These are phyloP conservation scores for Jackrogersella minutella DNA, from an alignment of 495 filamentous ascomycete genomes.

Conservation along the genomic window DNA sequence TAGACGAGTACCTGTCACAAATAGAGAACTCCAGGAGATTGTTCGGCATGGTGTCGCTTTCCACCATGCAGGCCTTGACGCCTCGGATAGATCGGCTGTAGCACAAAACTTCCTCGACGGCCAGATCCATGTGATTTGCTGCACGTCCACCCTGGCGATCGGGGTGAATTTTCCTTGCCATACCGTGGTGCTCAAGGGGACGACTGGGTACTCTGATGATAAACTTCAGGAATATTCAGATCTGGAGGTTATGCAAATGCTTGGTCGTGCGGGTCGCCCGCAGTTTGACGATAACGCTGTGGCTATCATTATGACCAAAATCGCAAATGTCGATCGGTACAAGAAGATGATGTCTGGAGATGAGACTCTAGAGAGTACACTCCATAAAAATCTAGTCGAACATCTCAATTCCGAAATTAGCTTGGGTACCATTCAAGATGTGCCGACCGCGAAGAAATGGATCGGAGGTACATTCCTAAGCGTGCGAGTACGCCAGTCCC, in stretches of 20 bases:
- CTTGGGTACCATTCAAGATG: conserved; percentile 76
- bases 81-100: conserved; percentile 71
- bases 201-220: conserved; percentile 72
- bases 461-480: conserved; percentile 87
- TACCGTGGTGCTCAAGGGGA: conserved; percentile 92
- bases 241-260: conserved; percentile 98
- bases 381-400: conserved; percentile 89
- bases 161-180: conserved; percentile 95
- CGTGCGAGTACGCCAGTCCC: conserved; percentile 82
- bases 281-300: conserved; percentile 89
- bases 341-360: conserved; percentile 84
- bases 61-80: conserved; percentile 88
- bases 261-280: conserved; percentile 89
- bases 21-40: conserved; percentile 70
- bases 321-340: conserved; percentile 73
- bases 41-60: conserved; percentile 82
- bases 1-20: conserved; percentile 59
- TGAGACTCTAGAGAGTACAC: conserved; percentile 84
- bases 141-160: conserved; percentile 92
- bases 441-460: conserved; percentile 81
- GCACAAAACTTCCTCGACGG: conserved; percentile 79
- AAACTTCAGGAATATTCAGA: conserved; percentile 81
- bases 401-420: conserved; percentile 95
- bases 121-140: conserved; percentile 87
- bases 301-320: conserved; percentile 86